These are phyloP conservation scores for Colletotrichum spaethianum DNA, from an alignment of 2,329 filamentous ascomycete genomes.

Conservation along the genomic window DNA sequence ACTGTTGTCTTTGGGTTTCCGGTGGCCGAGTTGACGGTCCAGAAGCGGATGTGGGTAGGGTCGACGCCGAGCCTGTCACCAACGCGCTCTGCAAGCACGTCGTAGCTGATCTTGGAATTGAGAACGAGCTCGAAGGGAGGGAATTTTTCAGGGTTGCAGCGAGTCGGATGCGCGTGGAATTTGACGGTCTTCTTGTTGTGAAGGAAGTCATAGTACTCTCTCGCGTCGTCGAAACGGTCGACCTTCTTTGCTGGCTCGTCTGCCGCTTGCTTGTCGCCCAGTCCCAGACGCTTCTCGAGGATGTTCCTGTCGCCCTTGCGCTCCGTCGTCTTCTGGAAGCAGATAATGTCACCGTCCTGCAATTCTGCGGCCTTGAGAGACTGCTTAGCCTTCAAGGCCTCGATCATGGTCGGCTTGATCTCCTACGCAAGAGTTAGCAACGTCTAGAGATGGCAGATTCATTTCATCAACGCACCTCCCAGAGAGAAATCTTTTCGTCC, in stretches of 20 bases:
- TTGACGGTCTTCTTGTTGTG: constrained; percentile 85
- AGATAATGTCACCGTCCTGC: constrained; percentile 96
- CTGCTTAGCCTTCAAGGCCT: constrained; percentile 91
- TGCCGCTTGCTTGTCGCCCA: constrained; percentile 54
- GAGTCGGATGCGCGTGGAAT: constrained; percentile 78
- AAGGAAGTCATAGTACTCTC: constrained; percentile 93
- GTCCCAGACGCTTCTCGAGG: constrained; percentile 55
- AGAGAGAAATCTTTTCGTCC: constrained; percentile 77
- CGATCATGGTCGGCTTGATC: constrained; percentile 98
- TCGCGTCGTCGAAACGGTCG: constrained; percentile 78
- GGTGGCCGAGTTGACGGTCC: constrained; percentile 83
- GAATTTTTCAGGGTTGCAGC: constrained; percentile 70
- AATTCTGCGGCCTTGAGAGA: constrained; percentile 93
- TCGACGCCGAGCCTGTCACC: constrained; percentile 83
- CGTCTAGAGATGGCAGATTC: background rate
- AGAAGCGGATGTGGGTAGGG: constrained; percentile 91
- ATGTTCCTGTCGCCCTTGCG: constrained; percentile 58
- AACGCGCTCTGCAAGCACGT: constrained; percentile 87
- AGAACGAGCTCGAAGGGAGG: constrained; percentile 82
- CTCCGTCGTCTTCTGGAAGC: constrained; percentile 81
- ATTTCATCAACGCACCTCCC: constrained; percentile 70
- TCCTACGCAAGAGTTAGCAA: constrained; percentile 66
- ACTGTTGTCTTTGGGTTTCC: constrained; percentile 85
- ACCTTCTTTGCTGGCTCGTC: constrained; percentile 57
- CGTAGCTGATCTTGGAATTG: constrained; percentile 91